These are phyloP conservation scores for Thozetella sp. DNA, from an alignment of 495 filamentous ascomycete genomes.

Conservation along the genomic window DNA sequence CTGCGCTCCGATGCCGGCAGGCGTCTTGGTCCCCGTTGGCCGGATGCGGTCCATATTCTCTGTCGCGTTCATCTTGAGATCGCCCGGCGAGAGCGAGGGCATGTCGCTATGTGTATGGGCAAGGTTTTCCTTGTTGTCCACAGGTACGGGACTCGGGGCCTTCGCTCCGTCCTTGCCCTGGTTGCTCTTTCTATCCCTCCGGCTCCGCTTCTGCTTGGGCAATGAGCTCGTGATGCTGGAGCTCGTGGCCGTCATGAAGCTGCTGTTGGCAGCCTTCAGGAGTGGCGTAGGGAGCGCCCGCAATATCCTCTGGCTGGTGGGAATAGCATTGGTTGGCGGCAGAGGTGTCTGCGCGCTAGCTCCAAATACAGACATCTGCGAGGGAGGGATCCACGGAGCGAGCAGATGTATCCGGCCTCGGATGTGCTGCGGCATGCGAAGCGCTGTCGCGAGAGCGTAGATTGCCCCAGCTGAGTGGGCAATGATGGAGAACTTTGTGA, in stretches of 20 bases:
- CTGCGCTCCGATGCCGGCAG: slow-evolving; percentile 20
- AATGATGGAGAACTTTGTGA: slow-evolving; percentile 95
- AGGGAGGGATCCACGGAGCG: slow-evolving; percentile 97
- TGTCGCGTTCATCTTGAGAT: slow-evolving; percentile 14
- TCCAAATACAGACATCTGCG: slow-evolving; percentile 86
- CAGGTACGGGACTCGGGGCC: slow-evolving; percentile 20
- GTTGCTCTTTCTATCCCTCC: slow-evolving; percentile 56
- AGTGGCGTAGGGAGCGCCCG: slow-evolving; percentile 90
- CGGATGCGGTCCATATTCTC: slow-evolving; percentile 38
- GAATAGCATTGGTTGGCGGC: slow-evolving; percentile 80
- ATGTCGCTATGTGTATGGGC: slow-evolving; percentile 16
- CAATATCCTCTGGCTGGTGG: slow-evolving; percentile 88
- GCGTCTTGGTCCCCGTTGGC: slow-evolving; percentile 26
- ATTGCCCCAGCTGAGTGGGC: slow-evolving; percentile 98
- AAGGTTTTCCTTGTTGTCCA: slow-evolving; percentile 45
- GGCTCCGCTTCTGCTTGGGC: slow-evolving; percentile 55
- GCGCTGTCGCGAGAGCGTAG: slow-evolving; percentile 93
- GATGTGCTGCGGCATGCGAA: slow-evolving; percentile 95
- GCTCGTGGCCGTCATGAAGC: slow-evolving; percentile 90
- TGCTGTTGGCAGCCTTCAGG: slow-evolving; percentile 91
- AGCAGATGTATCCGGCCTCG: slow-evolving; percentile 93
- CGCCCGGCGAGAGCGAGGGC: slow-evolving; percentile 7
- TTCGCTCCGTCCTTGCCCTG: slow-evolving; percentile 22
- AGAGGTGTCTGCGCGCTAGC: slow-evolving; percentile 64
- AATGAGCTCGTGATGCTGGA: slow-evolving; percentile 84